Evolutionary conservation across 2,329 filamentous ascomycete genomes (phyloP), one percentile per base, ranked within the genome.

Genomic region (Metarhizium album): DNA sequence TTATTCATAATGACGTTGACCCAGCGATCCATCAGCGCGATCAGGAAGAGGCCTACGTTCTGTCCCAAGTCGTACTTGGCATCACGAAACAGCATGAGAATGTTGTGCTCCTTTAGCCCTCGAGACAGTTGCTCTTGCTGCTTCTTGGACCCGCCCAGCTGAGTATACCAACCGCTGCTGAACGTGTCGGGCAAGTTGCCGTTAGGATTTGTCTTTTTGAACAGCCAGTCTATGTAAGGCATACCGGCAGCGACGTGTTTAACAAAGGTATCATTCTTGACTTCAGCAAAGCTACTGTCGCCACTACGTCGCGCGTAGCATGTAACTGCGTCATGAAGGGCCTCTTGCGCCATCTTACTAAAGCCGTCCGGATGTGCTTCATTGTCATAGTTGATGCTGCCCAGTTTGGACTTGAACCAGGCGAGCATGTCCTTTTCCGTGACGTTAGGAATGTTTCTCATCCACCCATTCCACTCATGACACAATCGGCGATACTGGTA

Each of bases 381-480:
- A 29, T 52, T 22, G 49, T 57, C 35, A 47, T 56, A 52, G n/a
- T 16, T 22, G 5, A 2, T 8, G 18, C 62, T 53, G 43, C 54
- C 54, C 14, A 43, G 29, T 33, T 62, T 66, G 18, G 65, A 57
- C 11, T 66, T 59, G 58, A 74, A 76, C 74, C 75, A 79, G 14
- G 67, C 64, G 31, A 74, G 64, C 7, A 78, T 67, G 38, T 75
- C 72, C n/a, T 67, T 63, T 54, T 78, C 75, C 42, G 71, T 69
- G 27, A 78, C 63, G 5, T 67, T 68, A 46, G 72, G 70, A 42
- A 79, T 72, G 42, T 72, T 70, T 49, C 70, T 63, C 54, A 74
- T 70, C 80, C 80, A 83, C 2, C 71, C 76, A 3, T 76, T 74
- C 80, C 80, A 84, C 55, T 76, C 72, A 22, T 74, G 74, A 37